phyloP scores from a whole-genome alignment of 208 protist genomes.

The Leishmania turanica region DNA sequence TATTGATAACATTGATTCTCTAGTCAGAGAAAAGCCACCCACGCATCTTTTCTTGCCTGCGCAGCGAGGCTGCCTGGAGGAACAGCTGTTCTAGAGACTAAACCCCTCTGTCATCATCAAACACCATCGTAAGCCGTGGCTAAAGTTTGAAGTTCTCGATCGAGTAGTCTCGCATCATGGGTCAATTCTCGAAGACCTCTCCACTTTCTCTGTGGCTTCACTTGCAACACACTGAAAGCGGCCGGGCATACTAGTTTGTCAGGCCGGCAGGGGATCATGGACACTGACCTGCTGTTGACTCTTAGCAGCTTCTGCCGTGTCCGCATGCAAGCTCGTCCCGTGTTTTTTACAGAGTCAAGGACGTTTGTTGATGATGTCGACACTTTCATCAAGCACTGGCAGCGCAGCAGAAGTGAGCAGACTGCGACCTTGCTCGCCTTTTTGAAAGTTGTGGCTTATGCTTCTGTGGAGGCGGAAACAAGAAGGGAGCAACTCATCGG shows the following conservation, averaged over 20 bases:
- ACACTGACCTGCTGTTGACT: background rate
- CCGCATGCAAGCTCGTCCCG: conserved; percentile 7
- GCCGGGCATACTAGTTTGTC: background rate
- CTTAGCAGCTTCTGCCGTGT: conserved; percentile 13
- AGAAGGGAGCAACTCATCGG: background rate
- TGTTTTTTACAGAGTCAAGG: background rate
- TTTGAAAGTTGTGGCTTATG: background rate
- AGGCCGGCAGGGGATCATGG: background rate
- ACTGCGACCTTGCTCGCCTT: background rate
- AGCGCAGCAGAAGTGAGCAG: background rate
- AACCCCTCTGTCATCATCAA: background rate
- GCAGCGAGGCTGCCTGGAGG: background rate
- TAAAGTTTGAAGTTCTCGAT: background rate
- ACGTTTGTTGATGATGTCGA: background rate
- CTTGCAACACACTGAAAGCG: background rate
- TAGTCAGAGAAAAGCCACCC: background rate
- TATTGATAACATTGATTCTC: background rate
- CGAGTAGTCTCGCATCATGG: background rate
- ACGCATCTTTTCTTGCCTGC: background rate
- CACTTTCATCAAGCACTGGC: background rate
- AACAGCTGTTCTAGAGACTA: background rate
- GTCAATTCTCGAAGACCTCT: background rate
- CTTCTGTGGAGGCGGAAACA: background rate
- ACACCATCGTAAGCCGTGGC: background rate
- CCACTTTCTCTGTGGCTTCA: background rate